These are phyloP conservation scores for Aspergillus ochraceoroseus DNA, from an alignment of 2,329 filamentous ascomycete species.

Conservation along the genomic window DNA sequence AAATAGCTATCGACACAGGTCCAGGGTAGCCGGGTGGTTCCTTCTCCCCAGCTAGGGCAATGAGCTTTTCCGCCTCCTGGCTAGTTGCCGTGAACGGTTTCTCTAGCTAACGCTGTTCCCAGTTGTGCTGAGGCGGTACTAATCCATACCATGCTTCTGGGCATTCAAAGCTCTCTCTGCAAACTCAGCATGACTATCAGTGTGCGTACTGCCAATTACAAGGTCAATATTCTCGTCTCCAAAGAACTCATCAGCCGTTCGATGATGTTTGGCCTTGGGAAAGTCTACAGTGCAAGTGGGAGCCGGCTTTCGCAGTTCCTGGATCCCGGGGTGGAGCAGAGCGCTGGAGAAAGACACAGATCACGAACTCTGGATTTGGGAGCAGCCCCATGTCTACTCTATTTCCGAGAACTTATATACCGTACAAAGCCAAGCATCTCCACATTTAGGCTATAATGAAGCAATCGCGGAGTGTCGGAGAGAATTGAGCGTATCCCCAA, in stretches of 20 bases:
- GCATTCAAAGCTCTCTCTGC: neutral
- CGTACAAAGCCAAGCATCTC: too few relatives aligned
- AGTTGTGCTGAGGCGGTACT: neutral
- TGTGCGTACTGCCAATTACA: neutral
- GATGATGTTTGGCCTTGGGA: neutral
- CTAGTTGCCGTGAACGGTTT: constrained; percentile 2
- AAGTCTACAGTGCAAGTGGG: constrained; percentile 1
- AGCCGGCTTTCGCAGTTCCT: too few relatives aligned
- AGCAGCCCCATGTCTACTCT: too few relatives aligned
- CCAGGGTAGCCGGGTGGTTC: too few relatives aligned
- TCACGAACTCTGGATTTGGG: too few relatives aligned
- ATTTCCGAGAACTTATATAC: too few relatives aligned
- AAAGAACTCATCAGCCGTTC: neutral
- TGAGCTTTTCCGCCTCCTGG: constrained; percentile 3
- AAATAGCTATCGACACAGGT: too few relatives aligned
- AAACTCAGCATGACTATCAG: neutral
- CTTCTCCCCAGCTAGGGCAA: neutral
- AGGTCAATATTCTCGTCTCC: neutral
- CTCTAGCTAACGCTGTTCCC: neutral
- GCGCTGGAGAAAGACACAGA: too few relatives aligned
- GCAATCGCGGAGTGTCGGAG: too few relatives aligned
- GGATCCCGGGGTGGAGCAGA: too few relatives aligned
- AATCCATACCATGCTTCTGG: constrained; percentile 1
- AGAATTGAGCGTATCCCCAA: too few relatives aligned
- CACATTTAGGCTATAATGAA: too few relatives aligned